Evolutionary conservation across 2,329 filamentous ascomycete species (phyloP).

Genomic region (Corynespora cassiicola): DNA sequence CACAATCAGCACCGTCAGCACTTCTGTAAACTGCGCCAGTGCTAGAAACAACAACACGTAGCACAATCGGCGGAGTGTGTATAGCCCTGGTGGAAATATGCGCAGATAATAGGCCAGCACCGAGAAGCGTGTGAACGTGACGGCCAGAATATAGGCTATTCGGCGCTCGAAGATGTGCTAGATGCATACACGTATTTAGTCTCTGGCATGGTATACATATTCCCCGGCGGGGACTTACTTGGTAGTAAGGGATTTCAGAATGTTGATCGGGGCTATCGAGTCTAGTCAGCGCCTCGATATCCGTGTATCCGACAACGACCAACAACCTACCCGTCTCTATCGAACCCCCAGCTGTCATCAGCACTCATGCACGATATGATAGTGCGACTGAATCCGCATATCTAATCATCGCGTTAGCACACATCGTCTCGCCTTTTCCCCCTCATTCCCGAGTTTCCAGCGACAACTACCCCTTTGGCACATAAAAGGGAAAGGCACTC

Average conservation of each 20-base stretch:
- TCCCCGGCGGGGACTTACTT: constrained; percentile 8
- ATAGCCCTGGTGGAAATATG: constrained; percentile 36
- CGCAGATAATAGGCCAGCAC: constrained; percentile 44
- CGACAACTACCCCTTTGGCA: neutral
- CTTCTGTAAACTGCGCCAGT: constrained; percentile 23
- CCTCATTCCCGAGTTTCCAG: too few relatives aligned
- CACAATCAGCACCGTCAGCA: constrained; percentile 28
- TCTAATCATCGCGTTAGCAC: constrained; percentile 12
- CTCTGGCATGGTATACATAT: neutral
- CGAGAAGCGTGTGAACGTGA: constrained; percentile 41
- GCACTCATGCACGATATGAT: constrained; percentile 35
- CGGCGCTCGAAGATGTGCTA: constrained; percentile 36
- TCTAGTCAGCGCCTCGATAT: neutral
- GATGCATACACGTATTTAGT: too few relatives aligned
- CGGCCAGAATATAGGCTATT: constrained; percentile 44
- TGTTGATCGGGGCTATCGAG: constrained; percentile 20
- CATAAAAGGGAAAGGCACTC: too few relatives aligned
- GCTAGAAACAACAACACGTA: constrained; percentile 26
- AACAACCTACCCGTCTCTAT: constrained; percentile 26
- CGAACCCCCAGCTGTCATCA: constrained; percentile 28
- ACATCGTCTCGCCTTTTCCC: too few relatives aligned
- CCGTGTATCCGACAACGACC: neutral
- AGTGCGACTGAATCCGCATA: constrained; percentile 27
- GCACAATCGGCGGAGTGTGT: constrained; percentile 21
- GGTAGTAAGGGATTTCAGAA: constrained; percentile 29